phyloP scores from a whole-genome alignment of 257 asterid species.

The Agastache rugosa region DNA sequence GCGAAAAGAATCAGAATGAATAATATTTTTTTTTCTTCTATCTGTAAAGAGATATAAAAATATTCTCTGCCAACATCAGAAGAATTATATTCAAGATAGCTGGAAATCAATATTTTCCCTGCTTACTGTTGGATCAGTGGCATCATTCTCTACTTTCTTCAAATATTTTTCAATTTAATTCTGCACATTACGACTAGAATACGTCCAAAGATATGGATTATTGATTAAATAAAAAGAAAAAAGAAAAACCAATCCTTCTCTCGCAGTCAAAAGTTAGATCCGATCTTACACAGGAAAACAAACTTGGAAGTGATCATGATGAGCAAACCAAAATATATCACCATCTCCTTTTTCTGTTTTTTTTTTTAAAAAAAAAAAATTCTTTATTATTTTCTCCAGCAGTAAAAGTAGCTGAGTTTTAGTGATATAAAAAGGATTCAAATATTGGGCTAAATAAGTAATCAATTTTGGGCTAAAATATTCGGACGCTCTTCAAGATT shows the following conservation, averaged over 20 bases:
- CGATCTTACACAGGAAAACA: no score
- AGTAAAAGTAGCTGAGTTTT: no score
- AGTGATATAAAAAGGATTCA: no score
- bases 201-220: not conserved
- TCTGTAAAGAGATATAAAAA: constrained; percentile 50
- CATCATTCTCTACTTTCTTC: constrained; percentile 39
- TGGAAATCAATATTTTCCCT: constrained; percentile 42
- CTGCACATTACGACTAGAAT: not conserved
- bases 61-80: constrained; percentile 61
- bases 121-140: constrained; percentile 38
- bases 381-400: no score
- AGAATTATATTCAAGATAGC: constrained; percentile 50
- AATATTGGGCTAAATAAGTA: no score
- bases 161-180: not conserved
- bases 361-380: no score
- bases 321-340: no score
- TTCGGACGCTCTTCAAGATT: no score
- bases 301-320: no score
- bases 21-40: not conserved
- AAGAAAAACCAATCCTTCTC: not conserved
- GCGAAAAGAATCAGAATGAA: constrained; percentile 57
- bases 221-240: not conserved
- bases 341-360: no score
- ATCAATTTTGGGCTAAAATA: no score
- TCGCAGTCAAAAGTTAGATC: constrained; percentile 49